Base-by-base conservation (phyloP, 1,284 basidiomycete species). In the Calocybe gambosa region DNA sequence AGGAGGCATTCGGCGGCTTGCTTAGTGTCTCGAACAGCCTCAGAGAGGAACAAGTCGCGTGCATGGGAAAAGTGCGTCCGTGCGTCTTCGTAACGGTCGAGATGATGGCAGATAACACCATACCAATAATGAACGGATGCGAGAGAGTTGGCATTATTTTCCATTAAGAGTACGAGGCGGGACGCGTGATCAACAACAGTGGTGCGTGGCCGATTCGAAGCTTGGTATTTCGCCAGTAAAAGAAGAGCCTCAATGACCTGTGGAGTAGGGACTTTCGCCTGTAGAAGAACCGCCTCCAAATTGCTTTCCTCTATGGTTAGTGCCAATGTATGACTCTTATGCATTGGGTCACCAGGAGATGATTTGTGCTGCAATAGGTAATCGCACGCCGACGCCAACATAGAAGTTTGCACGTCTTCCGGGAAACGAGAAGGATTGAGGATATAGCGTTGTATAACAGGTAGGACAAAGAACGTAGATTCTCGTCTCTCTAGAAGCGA, bases 241-340 rank as follows among this genome's bases (percentile, higher is more conserved):
- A 50, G 19, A 5, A 46, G 33, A 1, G 37, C 42, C 20, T 39
- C 15, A 7, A 45, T 28, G 3, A 40, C 3, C 12, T 28, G 10
- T 12, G 23, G 13, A 12, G 21, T 18, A 15, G 35, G 21, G 19
- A 15, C 19, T 7, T 23, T 43, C 3, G 26, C 15, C 5, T 31
- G 5, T 15, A 50, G 42, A 7, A 50, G 39, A 23, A 50, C 28
- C n/a, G 34, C 19, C 10, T 50, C 29, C 5, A 50, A 31, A 19
- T 50, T 50, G 18, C 37, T 29, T 29, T 46, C 37, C 34, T 50
- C 49, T 4, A 31, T 45, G 21, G 36, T 43, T 6, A 46, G 9
- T 9, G 38, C 42, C n/a, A 23, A 16, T 12, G 20, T 26, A 25
- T 40, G 36, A 5, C n/a, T 29, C 18, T 43, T 42, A 26, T 46